Conservation (phyloP, 441 rosid species). For the Eugenia klotzschiana region DNA sequence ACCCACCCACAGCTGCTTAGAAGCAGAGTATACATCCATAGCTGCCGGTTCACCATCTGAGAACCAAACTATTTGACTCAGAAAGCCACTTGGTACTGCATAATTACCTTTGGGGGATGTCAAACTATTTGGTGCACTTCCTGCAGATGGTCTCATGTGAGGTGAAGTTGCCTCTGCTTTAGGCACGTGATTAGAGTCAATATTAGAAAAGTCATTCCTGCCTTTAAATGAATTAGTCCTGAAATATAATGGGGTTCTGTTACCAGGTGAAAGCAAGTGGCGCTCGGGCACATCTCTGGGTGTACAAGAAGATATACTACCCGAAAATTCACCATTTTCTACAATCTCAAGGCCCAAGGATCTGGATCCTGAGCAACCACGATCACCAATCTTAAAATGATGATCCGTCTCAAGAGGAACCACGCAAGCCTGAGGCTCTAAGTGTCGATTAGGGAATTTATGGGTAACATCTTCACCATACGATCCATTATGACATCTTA, state of each 20-base stretch:
- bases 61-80: slow-evolving; percentile 48
- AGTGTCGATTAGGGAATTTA: slow-evolving; percentile 21
- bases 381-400: slow-evolving; percentile 39
- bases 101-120: slow-evolving; percentile 50
- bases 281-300: slow-evolving; percentile 45
- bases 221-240: slow-evolving; percentile 62
- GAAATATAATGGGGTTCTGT: slow-evolving; percentile 34
- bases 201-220: slow-evolving; percentile 29
- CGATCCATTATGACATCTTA: slow-evolving; percentile 8
- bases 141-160: slow-evolving; percentile 16
- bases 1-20: slow-evolving; percentile 78
- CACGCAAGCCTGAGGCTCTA: slow-evolving; percentile 22
- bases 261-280: slow-evolving; percentile 53
- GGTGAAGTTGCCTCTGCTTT: slow-evolving; percentile 13
- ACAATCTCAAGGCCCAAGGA: slow-evolving; percentile 48
- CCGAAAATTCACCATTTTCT: slow-evolving; percentile 53
- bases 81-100: slow-evolving; percentile 25
- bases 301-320: slow-evolving; percentile 42
- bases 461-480: slow-evolving; percentile 11
- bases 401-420: slow-evolving; percentile 24
- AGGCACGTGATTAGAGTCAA: slow-evolving; percentile 20
- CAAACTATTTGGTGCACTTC: slow-evolving; percentile 17
- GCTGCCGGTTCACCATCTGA: slow-evolving; percentile 69
- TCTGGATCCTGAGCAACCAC: slow-evolving; percentile 46
- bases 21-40: slow-evolving; percentile 72